Percentiles rank a stretch among this genome's conserved stretches.
These are phyloP conservation scores for Marasmius sp. DNA, from an alignment of 1,284 basidiomycete species.

Conservation along the genomic window DNA sequence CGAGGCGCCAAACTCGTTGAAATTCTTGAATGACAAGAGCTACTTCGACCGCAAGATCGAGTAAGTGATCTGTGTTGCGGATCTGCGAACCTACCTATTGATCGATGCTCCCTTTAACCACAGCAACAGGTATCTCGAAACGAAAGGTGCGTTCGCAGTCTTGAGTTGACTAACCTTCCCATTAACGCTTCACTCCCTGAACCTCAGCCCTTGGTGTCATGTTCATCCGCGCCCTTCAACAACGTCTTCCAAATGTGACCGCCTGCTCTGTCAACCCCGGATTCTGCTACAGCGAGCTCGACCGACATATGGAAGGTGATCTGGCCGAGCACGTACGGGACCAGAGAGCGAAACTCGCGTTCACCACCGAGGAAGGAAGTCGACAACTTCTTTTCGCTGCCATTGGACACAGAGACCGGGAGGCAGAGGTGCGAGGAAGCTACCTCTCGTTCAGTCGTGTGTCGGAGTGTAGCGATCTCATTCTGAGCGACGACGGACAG, in stretches of 20 bases:
- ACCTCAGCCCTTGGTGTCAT: conserved; percentile 41
- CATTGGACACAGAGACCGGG: conserved; percentile 25
- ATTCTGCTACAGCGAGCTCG: conserved; percentile 44
- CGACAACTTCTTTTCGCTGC: conserved; percentile 43
- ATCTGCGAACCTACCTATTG: background rate
- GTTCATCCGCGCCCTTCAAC: conserved; percentile 39
- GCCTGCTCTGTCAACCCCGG: conserved; percentile 44
- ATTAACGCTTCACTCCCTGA: background rate
- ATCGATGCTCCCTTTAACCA: background rate
- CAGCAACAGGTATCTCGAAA: conserved; percentile 15
- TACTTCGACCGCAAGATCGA: conserved; percentile 19
- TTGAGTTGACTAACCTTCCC: background rate
- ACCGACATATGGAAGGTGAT: conserved; percentile 23
- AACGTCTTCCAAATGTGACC: conserved; percentile 33
- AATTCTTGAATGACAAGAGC: conserved; percentile 28
- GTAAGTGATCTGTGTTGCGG: background rate
- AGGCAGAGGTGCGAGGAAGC: conserved; percentile 17
- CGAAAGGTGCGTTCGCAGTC: conserved; percentile 31
- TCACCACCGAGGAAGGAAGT: conserved; percentile 40
- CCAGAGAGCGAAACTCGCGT: conserved; percentile 28
- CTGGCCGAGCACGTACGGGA: conserved; percentile 13
- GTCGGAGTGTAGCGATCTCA: conserved; percentile 18
- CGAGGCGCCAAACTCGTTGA: conserved; percentile 24
- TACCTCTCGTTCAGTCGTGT: conserved; percentile 16
- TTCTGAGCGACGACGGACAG: conserved; percentile 36